These are phyloP conservation scores for Leishmania tropica DNA, from an alignment of 208 protist species.

Conservation along the genomic window DNA sequence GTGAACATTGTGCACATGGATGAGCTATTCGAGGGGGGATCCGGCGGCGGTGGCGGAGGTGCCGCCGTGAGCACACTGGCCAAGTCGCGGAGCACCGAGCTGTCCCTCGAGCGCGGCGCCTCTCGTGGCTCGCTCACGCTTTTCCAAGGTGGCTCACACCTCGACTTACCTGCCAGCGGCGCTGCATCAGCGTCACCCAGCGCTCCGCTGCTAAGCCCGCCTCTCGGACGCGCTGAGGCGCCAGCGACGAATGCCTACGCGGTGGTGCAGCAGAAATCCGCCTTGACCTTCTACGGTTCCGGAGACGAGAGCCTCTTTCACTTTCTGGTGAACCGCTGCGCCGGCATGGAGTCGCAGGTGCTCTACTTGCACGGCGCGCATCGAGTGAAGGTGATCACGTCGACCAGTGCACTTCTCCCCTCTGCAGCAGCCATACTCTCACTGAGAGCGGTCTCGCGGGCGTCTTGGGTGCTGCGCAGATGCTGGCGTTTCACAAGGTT, in stretches of 20 bases:
- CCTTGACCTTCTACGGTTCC: constrained; percentile 23
- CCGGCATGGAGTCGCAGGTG: constrained; percentile 19
- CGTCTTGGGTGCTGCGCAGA: constrained; percentile 16
- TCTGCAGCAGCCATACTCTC: background rate
- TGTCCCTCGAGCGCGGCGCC: background rate
- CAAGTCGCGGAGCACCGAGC: constrained; percentile 17
- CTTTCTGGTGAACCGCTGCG: constrained; percentile 31
- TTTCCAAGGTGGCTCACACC: constrained; percentile 5
- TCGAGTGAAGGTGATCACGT: constrained; percentile 21
- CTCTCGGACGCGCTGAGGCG: background rate
- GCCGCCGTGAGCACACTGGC: constrained; percentile 13
- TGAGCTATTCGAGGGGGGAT: constrained; percentile 19
- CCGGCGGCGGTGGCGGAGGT: background rate
- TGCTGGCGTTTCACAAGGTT: constrained; percentile 10
- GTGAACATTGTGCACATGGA: constrained; percentile 34
- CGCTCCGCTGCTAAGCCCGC: background rate
- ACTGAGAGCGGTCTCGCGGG: background rate
- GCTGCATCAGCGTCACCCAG: background rate
- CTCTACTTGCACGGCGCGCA: constrained; percentile 34
- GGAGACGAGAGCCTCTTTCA: constrained; percentile 31
- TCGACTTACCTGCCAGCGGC: constrained; percentile 6
- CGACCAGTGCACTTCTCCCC: background rate
- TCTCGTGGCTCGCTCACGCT: constrained; percentile 8
- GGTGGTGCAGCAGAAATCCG: constrained; percentile 30
- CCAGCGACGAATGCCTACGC: constrained; percentile 14